Conservation (phyloP, 768 basidiomycete species). For the Russula emetica region DNA sequence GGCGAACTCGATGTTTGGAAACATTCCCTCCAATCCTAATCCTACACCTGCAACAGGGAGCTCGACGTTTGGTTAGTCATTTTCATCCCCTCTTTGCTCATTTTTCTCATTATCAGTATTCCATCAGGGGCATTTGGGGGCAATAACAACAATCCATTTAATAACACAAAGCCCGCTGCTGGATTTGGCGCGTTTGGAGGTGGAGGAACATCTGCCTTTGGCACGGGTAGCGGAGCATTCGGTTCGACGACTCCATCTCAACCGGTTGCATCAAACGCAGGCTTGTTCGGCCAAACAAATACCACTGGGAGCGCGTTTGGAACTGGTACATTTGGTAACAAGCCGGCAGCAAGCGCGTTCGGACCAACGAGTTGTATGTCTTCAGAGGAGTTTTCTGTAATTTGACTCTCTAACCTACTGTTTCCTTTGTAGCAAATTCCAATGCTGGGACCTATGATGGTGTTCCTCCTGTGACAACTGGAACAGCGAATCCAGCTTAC, state of each 20-base stretch:
- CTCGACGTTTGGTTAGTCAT: slow-evolving; percentile 38
- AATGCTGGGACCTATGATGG: slow-evolving; percentile 34
- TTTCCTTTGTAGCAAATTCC: slow-evolving; percentile 31
- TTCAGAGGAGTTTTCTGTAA: not conserved
- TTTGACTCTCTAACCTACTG: slow-evolving; percentile 16
- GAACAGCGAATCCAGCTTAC: slow-evolving; percentile 65
- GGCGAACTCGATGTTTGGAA: slow-evolving; percentile 81
- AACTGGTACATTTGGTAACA: slow-evolving; percentile 39
- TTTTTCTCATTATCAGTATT: slow-evolving; percentile 13
- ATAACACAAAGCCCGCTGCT: slow-evolving; percentile 60
- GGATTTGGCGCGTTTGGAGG: slow-evolving; percentile 78
- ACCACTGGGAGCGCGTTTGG: slow-evolving; percentile 37
- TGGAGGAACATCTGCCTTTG: slow-evolving; percentile 50
- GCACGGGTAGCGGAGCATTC: slow-evolving; percentile 44
- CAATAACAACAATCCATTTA: slow-evolving; percentile 45
- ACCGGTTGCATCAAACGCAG: slow-evolving; percentile 41
- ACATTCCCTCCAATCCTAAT: slow-evolving; percentile 39
- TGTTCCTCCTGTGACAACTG: slow-evolving; percentile 59
- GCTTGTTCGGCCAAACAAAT: slow-evolving; percentile 57
- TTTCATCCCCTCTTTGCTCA: slow-evolving; percentile 18
- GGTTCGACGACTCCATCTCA: slow-evolving; percentile 34
- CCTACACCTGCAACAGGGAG: slow-evolving; percentile 35
- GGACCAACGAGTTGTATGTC: slow-evolving; percentile 39
- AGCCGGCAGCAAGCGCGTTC: slow-evolving; percentile 42
- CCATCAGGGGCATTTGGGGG: slow-evolving; percentile 40